Evolutionary conservation across 768 basidiomycete genomes (phyloP).

Genomic region (Lentinus tigrinus): DNA sequence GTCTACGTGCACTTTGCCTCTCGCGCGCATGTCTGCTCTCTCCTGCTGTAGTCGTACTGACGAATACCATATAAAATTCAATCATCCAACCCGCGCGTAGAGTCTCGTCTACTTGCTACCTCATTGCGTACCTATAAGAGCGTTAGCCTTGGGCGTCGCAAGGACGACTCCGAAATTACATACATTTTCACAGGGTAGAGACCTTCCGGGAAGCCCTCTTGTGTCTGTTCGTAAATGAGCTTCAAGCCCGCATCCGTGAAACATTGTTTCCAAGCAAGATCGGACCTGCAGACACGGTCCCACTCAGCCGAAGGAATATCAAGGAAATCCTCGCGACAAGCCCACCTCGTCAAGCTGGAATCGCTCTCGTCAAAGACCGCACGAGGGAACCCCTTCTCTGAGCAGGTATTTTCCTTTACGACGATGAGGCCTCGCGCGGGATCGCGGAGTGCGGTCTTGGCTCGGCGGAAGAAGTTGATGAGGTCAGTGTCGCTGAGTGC

Average conservation of each 20-base stretch:
- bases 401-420: constrained; percentile 90
- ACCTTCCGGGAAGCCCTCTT: constrained; percentile 79
- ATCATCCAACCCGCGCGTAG: too few relatives aligned
- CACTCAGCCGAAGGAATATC: constrained; percentile 1
- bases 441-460: constrained; percentile 58
- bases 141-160: neutral
- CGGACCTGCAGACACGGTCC: constrained; percentile 55
- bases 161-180: constrained; percentile 21
- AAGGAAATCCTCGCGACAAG: neutral
- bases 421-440: constrained; percentile 61
- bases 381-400: constrained; percentile 46
- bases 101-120: constrained; percentile 24
- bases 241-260: constrained; percentile 74
- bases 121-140: constrained; percentile 54
- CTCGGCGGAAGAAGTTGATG: constrained; percentile 68
- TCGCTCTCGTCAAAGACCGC: constrained; percentile 81
- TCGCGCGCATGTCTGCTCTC: neutral
- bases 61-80: neutral
- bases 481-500: constrained; percentile 80
- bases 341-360: constrained; percentile 84
- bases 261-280: constrained; percentile 73
- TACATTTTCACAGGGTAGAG: constrained; percentile 88
- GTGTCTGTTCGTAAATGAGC: constrained; percentile 72
- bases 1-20: neutral
- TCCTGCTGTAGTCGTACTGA: neutral